Conservation (phyloP, 768 basidiomycete genomes). For the Phlebiopsis gigantea region DNA sequence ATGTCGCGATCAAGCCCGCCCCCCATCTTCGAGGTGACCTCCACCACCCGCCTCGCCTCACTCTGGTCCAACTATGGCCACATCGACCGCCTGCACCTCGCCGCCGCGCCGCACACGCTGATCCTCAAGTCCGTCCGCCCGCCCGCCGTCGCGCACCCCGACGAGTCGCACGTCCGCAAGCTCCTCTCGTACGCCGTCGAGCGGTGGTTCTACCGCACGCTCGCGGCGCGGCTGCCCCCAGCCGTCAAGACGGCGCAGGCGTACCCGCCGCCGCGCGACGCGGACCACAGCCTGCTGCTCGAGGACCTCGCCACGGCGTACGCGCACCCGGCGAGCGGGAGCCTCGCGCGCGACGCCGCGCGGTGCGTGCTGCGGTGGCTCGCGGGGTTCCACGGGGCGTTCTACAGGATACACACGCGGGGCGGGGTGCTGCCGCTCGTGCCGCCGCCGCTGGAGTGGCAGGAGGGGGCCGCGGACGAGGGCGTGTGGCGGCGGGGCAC, state of each 20-base stretch:
- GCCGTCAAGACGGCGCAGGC: conserved; percentile 2
- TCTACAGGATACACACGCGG: conserved; percentile 1
- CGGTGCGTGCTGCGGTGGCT: conserved; percentile 13
- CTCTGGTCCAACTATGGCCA: conserved; percentile 17
- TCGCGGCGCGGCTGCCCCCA: background rate
- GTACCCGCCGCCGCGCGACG: conserved; percentile 2
- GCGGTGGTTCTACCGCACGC: conserved; percentile 1
- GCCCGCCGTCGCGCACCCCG: conserved; percentile 4
- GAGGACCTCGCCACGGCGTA: conserved; percentile 13
- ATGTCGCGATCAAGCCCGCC: background rate
- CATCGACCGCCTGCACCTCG: conserved; percentile 12
- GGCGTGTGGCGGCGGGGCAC: conserved; percentile 15
- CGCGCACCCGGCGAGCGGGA: conserved; percentile 10
- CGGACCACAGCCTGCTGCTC: conserved; percentile 12
- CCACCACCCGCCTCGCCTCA: conserved; percentile 8
- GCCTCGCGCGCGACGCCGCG: conserved; percentile 9
- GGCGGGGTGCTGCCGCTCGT: background rate
- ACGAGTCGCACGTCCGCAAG: conserved; percentile 15
- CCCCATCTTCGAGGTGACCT: background rate
- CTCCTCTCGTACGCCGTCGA: conserved; percentile 14
- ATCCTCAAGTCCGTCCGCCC: conserved; percentile 16
- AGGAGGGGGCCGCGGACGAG: background rate
- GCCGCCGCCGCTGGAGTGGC: conserved; percentile 8
- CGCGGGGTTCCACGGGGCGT: conserved; percentile 13
- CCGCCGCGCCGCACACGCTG: conserved; percentile 5